Evolutionary conservation across 2,329 filamentous ascomycete species (phyloP), one percentile per base, ranked within the genome.

Genomic region (Xenoacremonium recifei): DNA sequence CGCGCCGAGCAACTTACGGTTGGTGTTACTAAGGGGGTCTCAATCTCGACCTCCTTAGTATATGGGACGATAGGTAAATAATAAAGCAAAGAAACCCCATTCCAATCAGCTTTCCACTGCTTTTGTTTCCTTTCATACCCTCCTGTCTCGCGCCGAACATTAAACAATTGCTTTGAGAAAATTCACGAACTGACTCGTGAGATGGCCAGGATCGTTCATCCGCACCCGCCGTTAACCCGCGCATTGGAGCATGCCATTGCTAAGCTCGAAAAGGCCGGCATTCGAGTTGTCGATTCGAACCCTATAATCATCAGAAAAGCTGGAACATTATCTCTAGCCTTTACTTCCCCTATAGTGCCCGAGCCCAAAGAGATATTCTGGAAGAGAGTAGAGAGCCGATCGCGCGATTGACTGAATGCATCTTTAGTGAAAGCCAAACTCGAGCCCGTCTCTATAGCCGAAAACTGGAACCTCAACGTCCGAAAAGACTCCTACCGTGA

Each of bases 191-290:
- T n/a, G n/a, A n/a, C n/a, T n/a, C n/a, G n/a, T n/a, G n/a, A 15
- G 21, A 48, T 15, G 16, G 11, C 6, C 35, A 37, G 35, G 5
- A 25, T 47, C n/a, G 50, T 56, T 12, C 50, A 40, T 32, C 56
- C 57, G 4, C 57, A 60, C 15, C 56, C 56, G 4, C 56, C 56
- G 5, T 42, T 60, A 4, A 52, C 37, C 1, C 46, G 57, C 3
- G 57, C 49, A 1, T 20, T 60, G 13, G 30, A 39, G 13, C 21
- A 40, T 33, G 49, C 52, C 2, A 47, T 50, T 3, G 34, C 39
- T 6, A 49, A 48, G 39, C 37, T 58, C 4, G 37, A 50, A 29
- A 30, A 33, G 4, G 49, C 53, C 3, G 54, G 56, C 1, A 35
- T 57, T 29, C 45, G 56, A n/a, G 48, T 56, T 5, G 34, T 53